These are phyloP conservation scores for Nelumbo lutea DNA, from an alignment of 164 flowering plant genomes.

Conservation along the genomic window DNA sequence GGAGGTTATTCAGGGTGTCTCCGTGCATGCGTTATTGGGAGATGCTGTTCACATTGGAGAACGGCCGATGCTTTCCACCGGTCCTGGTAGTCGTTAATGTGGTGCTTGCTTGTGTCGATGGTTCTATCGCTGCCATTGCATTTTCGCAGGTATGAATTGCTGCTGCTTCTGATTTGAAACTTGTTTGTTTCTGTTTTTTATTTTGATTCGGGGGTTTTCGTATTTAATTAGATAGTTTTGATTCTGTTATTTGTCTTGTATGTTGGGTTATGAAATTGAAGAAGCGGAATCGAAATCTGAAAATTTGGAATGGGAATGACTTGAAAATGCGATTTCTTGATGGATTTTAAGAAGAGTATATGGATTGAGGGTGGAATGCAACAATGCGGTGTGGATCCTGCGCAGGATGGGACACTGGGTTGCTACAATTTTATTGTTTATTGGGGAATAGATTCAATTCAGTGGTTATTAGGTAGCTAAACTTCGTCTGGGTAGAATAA, in stretches of 20 bases:
- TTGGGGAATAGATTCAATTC: too few species aligned
- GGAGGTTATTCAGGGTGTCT: background rate
- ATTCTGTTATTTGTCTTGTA: background rate
- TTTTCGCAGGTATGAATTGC: constrained; percentile 36
- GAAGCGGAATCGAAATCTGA: background rate
- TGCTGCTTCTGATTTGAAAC: background rate
- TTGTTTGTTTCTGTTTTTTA: background rate
- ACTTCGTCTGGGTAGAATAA: too few species aligned
- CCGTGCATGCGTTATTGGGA: background rate
- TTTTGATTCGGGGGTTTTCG: background rate
- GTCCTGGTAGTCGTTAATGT: constrained; percentile 28
- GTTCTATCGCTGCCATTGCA: constrained; percentile 34
- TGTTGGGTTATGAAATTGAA: background rate
- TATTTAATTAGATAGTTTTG: background rate
- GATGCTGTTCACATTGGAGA: background rate
- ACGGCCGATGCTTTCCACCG: constrained; percentile 26
- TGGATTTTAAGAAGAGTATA: too few species aligned
- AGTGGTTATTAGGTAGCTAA: too few species aligned
- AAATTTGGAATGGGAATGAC: background rate
- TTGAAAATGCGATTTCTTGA: background rate
- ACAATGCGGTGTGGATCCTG: too few species aligned
- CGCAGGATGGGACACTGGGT: too few species aligned
- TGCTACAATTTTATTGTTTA: too few species aligned
- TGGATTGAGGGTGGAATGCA: too few species aligned
- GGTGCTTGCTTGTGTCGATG: constrained; percentile 42